phyloP scores from a whole-genome alignment of 768 basidiomycete species.

The Pholiota molesta region DNA sequence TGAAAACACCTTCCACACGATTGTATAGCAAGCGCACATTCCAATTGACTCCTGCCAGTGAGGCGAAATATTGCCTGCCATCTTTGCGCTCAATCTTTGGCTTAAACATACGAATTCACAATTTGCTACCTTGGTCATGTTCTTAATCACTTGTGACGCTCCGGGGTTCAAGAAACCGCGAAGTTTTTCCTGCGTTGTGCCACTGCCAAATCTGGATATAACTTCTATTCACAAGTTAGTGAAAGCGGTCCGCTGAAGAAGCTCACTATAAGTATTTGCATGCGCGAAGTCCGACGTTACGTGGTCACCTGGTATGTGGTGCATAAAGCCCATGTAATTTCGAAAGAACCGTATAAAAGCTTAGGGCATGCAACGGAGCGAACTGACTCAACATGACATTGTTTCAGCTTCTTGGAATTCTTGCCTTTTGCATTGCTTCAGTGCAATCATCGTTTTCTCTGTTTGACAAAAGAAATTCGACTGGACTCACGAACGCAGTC shows the following conservation, averaged over 20 bases:
- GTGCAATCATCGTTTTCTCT: neutral
- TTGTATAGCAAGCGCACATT: too few species aligned
- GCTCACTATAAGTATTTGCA: neutral
- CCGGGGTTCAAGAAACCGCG: neutral
- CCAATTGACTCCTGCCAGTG: too few species aligned
- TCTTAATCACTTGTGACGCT: neutral
- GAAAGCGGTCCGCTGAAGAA: neutral
- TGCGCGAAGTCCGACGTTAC: neutral
- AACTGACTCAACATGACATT: neutral
- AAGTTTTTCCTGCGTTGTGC: neutral
- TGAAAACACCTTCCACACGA: too few species aligned
- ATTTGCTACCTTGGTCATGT: neutral
- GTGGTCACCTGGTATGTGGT: neutral
- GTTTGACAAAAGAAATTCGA: conserved; percentile 29
- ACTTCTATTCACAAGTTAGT: neutral
- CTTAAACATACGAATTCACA: neutral
- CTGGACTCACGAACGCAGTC: conserved; percentile 49
- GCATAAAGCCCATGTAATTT: neutral
- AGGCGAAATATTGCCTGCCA: too few species aligned
- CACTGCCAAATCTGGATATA: neutral
- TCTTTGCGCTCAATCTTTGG: neutral
- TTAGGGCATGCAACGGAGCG: neutral
- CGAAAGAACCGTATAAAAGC: neutral
- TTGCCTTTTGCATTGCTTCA: neutral
- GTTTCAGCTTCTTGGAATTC: neutral